Conservation (phyloP, 352 stramenopile species). For the Phytophthora multivora region DNA sequence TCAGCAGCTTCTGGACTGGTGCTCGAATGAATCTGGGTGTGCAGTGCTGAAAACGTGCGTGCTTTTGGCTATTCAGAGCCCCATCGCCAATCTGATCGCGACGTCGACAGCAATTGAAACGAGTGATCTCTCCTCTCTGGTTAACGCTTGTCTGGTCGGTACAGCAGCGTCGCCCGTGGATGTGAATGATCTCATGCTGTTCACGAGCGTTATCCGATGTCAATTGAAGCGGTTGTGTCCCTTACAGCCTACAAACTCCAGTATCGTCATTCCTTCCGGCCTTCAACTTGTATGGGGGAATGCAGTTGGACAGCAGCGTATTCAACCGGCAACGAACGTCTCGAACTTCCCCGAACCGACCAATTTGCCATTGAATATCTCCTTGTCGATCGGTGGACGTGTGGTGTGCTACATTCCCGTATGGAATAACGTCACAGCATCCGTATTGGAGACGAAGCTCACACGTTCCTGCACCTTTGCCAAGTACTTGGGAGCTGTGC, state of each 20-base stretch:
- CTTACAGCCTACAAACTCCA: constrained; percentile 30
- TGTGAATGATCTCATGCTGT: constrained; percentile 45
- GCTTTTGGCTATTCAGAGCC: constrained; percentile 20
- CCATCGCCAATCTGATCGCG: constrained; percentile 21
- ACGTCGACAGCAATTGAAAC: constrained; percentile 26
- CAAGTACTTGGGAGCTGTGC: constrained; percentile 53
- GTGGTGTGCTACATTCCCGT: constrained; percentile 52
- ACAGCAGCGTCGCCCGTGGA: constrained; percentile 10
- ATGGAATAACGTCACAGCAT: constrained; percentile 24
- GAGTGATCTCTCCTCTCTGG: constrained; percentile 40
- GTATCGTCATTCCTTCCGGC: constrained; percentile 28
- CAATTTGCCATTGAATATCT: constrained; percentile 35
- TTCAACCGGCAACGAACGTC: neutral
- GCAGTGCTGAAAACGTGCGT: constrained; percentile 43
- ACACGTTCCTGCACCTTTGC: constrained; percentile 43
- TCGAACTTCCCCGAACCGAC: constrained; percentile 11
- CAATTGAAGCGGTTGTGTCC: constrained; percentile 55
- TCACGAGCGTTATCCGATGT: constrained; percentile 56
- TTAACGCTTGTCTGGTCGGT: constrained; percentile 38
- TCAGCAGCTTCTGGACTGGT: constrained; percentile 57
- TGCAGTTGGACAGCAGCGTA: constrained; percentile 28
- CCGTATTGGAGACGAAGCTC: constrained; percentile 39
- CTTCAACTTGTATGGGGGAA: constrained; percentile 57
- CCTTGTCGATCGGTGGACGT: constrained; percentile 33
- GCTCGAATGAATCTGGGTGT: constrained; percentile 42